Conservation (phyloP, 176 grass and related monocot genomes). For the Bromus sterilis region DNA sequence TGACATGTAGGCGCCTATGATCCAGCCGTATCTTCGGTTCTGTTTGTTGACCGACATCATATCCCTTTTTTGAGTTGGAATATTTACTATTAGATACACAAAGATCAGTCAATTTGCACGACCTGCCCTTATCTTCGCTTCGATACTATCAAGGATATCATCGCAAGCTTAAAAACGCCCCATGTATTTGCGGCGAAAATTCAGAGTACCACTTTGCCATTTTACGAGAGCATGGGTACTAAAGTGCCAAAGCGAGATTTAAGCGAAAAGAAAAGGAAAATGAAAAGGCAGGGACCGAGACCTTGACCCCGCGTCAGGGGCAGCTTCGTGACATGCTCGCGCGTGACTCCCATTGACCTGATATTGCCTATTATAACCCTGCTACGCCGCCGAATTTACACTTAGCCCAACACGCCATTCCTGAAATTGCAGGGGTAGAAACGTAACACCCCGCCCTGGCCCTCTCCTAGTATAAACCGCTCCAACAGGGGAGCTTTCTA, state of each 20-base stretch:
- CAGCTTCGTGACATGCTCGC: background rate
- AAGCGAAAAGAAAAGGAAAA: background rate
- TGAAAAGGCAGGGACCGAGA: background rate
- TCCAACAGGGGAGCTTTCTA: background rate
- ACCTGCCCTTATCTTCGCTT: no score
- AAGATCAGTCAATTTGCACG: no score
- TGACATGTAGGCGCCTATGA: no score
- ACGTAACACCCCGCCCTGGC: background rate
- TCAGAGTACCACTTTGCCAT: no score
- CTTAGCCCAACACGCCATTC: no score
- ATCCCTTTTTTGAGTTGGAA: no score
- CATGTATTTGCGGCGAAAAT: no score
- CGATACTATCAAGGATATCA: no score
- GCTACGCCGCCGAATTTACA: background rate
- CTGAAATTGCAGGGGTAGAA: background rate
- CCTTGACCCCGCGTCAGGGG: background rate
- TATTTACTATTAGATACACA: no score
- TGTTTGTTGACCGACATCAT: no score
- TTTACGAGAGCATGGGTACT: background rate
- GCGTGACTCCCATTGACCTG: constrained; percentile 2
- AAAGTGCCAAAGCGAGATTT: background rate
- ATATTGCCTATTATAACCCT: background rate
- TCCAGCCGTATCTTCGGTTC: no score
- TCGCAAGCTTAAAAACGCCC: no score
- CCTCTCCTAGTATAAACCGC: background rate